Evolutionary conservation across 2,329 filamentous ascomycete species (phyloP).

Genomic region (Cladosporium sp.): DNA sequence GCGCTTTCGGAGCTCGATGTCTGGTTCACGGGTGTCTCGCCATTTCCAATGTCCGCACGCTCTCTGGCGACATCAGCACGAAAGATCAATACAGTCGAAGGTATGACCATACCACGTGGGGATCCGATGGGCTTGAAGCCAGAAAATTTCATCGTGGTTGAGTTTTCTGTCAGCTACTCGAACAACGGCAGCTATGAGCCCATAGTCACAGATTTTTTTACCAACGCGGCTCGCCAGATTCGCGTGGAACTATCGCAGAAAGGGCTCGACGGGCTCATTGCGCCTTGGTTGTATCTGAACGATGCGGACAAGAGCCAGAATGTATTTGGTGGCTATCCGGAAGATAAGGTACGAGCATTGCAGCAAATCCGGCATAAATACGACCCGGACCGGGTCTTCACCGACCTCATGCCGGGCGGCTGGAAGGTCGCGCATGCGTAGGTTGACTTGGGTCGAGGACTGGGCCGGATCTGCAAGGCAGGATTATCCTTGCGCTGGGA

Average conservation of each 20-base stretch:
- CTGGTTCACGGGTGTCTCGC: neutral
- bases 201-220: neutral
- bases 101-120: neutral
- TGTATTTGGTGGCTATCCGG: slow-evolving; percentile 17
- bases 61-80: neutral
- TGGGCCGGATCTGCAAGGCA: too few species aligned
- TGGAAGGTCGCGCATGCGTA: slow-evolving; percentile 1
- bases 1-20: slow-evolving; percentile 1
- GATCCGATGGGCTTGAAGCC: slow-evolving; percentile 7
- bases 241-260: neutral
- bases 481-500: too few species aligned
- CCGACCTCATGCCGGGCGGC: slow-evolving; percentile 17
- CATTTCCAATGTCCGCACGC: neutral
- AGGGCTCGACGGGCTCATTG: too few species aligned
- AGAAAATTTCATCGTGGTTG: neutral
- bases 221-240: neutral
- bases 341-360: slow-evolving; percentile 13
- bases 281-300: too few species aligned
- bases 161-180: slow-evolving; percentile 2
- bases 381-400: slow-evolving; percentile 18
- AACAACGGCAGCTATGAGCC: slow-evolving; percentile 5
- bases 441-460: too few species aligned
- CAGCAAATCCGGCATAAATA: slow-evolving; percentile 14
- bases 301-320: slow-evolving; percentile 11
- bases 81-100: neutral